Percentiles rank a stretch among this genome's conserved stretches.
phyloP scores from a whole-genome alignment of 495 filamentous ascomycete species.

The Talaromyces adpressus region DNA sequence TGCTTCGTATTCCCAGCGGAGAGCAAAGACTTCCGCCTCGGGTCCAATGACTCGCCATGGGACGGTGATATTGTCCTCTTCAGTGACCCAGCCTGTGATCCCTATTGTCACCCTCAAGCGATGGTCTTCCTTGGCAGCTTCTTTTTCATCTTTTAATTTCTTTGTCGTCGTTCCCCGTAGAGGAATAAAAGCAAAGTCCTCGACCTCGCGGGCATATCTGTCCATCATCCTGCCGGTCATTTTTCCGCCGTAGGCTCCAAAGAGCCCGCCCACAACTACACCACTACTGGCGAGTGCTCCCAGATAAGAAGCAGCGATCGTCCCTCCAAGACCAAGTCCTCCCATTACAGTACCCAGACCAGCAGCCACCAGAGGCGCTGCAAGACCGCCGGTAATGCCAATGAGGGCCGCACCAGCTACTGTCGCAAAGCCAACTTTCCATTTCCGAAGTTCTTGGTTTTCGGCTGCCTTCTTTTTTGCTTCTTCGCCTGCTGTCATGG shows the following conservation, averaged over 20 bases:
- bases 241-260: conserved; percentile 81
- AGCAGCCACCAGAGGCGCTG: conserved; percentile 74
- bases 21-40: conserved; percentile 70
- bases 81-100: conserved; percentile 74
- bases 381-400: conserved; percentile 72
- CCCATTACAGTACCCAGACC: conserved; percentile 78
- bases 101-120: conserved; percentile 76
- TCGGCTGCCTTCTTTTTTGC: conserved; percentile 62
- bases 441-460: conserved; percentile 55
- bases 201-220: conserved; percentile 75
- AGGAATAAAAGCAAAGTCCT: conserved; percentile 84
- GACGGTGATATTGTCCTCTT: conserved; percentile 58
- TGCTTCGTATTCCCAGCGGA: conserved; percentile 77
- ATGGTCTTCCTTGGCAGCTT: conserved; percentile 45
- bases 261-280: conserved; percentile 72
- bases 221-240: conserved; percentile 87
- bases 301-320: conserved; percentile 71
- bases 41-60: conserved; percentile 71
- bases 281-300: conserved; percentile 71
- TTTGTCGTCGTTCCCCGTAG: conserved; percentile 41
- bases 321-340: conserved; percentile 70
- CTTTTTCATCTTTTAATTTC: conserved; percentile 35
- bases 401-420: conserved; percentile 72
- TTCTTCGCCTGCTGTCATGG: conserved; percentile 62
- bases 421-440: conserved; percentile 79